Base-by-base conservation (phyloP, 164 flowering plant species). In the Vitis amurensis region DNA sequence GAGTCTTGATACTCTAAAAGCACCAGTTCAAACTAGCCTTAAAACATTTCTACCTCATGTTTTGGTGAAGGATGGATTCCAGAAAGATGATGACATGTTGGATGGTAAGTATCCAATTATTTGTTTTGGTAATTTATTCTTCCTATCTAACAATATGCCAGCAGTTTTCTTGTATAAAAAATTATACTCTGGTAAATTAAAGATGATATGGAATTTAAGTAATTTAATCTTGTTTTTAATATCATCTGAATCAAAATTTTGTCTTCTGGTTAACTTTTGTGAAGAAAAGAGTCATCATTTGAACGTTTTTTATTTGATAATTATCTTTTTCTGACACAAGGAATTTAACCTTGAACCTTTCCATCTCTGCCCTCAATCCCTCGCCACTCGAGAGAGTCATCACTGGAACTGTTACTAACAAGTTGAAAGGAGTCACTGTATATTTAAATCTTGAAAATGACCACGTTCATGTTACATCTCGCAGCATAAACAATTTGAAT, bases 51-150 rank as follows among this genome's bases (percentile, higher is more conserved):
- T 59, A 60, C 68, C 71, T 30, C 67, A 78, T 50, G 55, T 31
- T 47, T 29, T 72, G 63, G 74, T 53, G 37, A 72, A 75, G 23
- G 76, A 66, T 59, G 77, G 70, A 31, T 31, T 48, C 60, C 49
- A 61, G 0, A 50, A 13, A 51, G 73, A 67, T 30, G 27, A 56
- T 9, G 31, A 53, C 13, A 72, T 13, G n/a, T 29, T 68, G 48
- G 68, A 61, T 58, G 81, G 81, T 68, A 62, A 55, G 84, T 70
- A 50, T 48, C 53, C 1, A 60, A 11, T 27, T 37, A 14, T 30
- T 31, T 31, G 29, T n/a, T 31, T 14, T 67, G 11, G 8, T 66
- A 7, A 17, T 59, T 49, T n/a, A 50, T 23, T 47, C 9, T 37
- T 17, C 11, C 23, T 50, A n/a, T 31, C 7, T 71, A 14, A 3